Evolutionary conservation across 495 filamentous ascomycete genomes (phyloP), one percentile per base, ranked within the genome.

Genomic region (Trichoderma erinaceum): DNA sequence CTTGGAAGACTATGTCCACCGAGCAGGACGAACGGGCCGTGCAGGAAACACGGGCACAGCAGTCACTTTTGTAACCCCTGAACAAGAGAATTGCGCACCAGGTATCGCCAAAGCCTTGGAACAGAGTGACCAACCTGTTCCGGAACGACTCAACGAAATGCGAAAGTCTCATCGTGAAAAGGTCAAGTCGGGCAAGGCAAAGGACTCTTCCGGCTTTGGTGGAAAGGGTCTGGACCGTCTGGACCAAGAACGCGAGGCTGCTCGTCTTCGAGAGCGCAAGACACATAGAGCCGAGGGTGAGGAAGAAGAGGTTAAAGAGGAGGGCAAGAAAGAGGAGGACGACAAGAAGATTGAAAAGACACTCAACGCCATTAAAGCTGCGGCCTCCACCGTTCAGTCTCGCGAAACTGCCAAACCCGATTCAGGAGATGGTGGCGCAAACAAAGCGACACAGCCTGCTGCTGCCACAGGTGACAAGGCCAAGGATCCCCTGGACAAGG

Each of bases 1-100:
- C 78, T 80, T 96, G 41, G 96, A 99, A 78, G 96, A 99, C 74
- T 99, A 99, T 73, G 94, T 99, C 12, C 96, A 99, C 75, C 90
- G 96, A 71, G 92, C 90, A 66, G 96, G 96, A 65, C 88, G 96
- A 68, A 99, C 96, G 11, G 96, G 96, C 7, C 88, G 96, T 77
- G 96, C 96, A 35, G 96, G 96, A 35, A 96, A 97, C 73, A 96
- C 85, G 7, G 96, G 96, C 69, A 97, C 92, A 25, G 96, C 95
- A 0, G 91, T 98, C 56, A 98, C 95, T 0, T 97, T 99, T 76
- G 80, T 99, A 66, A 97, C 92, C 1, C 86, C 90, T 65, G 91
- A 96, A 15, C 92, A 99, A 72, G 93, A 95, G 71, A 89, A 93
- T 48, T 97, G 91, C 73, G 88, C 94, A 8, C 83, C 92, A 23